Evolutionary conservation across 116 monocot genomes (phyloP).

Genomic region (Cymodocea nodosa): DNA sequence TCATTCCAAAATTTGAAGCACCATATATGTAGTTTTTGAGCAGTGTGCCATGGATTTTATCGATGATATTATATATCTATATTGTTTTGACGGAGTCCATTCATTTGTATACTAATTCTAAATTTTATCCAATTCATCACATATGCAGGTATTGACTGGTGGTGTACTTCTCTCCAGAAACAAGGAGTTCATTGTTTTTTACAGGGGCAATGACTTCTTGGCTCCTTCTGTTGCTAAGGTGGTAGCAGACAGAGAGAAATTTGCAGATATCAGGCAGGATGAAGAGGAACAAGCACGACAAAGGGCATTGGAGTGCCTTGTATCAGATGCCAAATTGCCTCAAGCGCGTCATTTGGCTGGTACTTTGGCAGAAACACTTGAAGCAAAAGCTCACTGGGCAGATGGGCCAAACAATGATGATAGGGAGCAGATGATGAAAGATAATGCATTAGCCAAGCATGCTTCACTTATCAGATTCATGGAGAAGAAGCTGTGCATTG

Average conservation of each 20-base stretch:
- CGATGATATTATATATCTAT: too few species aligned
- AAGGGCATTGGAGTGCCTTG: conserved; percentile 36
- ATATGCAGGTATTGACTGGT: conserved; percentile 76
- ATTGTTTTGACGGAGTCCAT: too few species aligned
- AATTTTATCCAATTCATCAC: neutral
- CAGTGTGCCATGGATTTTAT: too few species aligned
- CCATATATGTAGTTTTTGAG: too few species aligned
- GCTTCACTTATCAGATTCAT: conserved; percentile 58
- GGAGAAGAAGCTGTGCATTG: conserved; percentile 54
- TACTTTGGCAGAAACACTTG: conserved; percentile 72
- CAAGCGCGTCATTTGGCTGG: conserved; percentile 63
- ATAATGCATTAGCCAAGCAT: conserved; percentile 47
- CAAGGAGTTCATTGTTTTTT: conserved; percentile 90
- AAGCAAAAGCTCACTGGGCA: conserved; percentile 64
- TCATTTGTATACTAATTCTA: too few species aligned
- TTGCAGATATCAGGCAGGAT: conserved; percentile 40
- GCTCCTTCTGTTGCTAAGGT: conserved; percentile 47
- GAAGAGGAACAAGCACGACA: conserved; percentile 75
- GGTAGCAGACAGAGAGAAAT: conserved; percentile 46
- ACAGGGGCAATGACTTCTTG: conserved; percentile 93
- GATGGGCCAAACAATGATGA: conserved; percentile 37
- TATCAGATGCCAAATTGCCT: conserved; percentile 12
- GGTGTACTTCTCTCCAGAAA: conserved; percentile 85
- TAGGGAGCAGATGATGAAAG: conserved; percentile 49
- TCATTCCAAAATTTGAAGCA: too few species aligned